Conservation (phyloP, 306 rosid genomes). For the Lotus japonicus region DNA sequence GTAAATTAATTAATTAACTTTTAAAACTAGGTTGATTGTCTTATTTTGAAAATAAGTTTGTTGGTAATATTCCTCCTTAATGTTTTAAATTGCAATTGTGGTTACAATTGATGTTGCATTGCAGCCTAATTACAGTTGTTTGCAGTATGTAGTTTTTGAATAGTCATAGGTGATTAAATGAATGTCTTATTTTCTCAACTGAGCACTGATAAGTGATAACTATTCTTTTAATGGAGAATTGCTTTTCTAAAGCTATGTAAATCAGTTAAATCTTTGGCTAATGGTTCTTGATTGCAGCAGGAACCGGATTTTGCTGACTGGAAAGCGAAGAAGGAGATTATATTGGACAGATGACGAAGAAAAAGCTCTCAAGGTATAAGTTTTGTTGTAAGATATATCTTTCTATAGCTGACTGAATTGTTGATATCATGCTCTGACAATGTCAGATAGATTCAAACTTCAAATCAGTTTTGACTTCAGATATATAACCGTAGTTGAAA, state of each 20-base stretch:
- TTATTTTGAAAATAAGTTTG: no score
- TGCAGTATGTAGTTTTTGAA: no score
- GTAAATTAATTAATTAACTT: no score
- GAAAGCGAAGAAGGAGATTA: slow-evolving; percentile 28
- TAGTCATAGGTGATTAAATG: no score
- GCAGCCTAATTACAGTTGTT: no score
- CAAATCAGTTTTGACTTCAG: background rate
- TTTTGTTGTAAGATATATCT: background rate
- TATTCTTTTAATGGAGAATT: background rate
- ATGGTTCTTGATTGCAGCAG: slow-evolving; percentile 9
- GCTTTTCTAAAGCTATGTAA: background rate
- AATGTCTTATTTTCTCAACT: no score
- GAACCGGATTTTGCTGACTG: background rate
- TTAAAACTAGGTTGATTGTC: no score
- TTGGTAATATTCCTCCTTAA: no score
- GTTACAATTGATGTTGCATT: no score
- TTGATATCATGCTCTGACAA: background rate
- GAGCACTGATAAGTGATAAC: background rate
- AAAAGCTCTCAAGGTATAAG: slow-evolving; percentile 26
- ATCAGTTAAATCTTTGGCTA: background rate
- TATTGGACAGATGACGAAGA: slow-evolving; percentile 39
- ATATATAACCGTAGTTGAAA: background rate
- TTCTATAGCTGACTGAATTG: background rate
- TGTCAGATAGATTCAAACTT: background rate
- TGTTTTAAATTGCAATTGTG: no score